phyloP scores from a whole-genome alignment of 129 eudicot species.

The Glebionis coronaria region DNA sequence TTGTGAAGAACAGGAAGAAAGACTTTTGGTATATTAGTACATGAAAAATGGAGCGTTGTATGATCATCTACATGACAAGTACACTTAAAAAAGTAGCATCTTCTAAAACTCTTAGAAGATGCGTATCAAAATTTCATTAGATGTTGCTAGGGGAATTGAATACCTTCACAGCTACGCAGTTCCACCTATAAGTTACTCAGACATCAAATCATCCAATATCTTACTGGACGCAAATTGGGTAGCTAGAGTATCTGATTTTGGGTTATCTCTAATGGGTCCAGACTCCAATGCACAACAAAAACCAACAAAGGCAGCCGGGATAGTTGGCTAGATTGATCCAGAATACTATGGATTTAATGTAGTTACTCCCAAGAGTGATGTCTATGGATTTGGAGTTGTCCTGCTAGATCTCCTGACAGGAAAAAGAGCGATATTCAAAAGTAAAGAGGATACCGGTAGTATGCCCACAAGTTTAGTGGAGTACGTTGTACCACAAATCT shows the following conservation, averaged over 20 bases:
- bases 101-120: conserved; percentile 82
- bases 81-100: conserved; percentile 47
- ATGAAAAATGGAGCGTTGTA: too few relatives aligned
- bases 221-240: conserved; percentile 78
- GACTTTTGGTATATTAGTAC: too few relatives aligned
- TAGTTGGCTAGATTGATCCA: conserved; percentile 94
- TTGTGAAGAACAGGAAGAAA: conserved; percentile 94
- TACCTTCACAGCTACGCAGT: conserved; percentile 97
- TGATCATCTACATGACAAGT: too few relatives aligned
- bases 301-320: conserved; percentile 86
- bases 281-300: conserved; percentile 48
- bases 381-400: conserved; percentile 95
- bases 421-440: conserved; percentile 80
- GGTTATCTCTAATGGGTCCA: too few relatives aligned
- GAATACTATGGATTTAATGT: conserved; percentile 89
- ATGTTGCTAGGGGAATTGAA: too few relatives aligned
- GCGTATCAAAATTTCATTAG: conserved; percentile 78
- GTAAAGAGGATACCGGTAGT: conserved; percentile 42
- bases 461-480: conserved; percentile 73
- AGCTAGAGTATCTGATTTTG: conserved; percentile 95
- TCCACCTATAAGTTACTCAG: conserved; percentile 89
- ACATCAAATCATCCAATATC: too few relatives aligned
- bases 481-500: conserved; percentile 64
- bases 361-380: conserved; percentile 91
- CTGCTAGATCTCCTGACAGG: conserved; percentile 85